Evolutionary conservation across 805 yeast species (phyloP), one percentile per base, ranked within the genome.

Genomic region (Ogataea kodamae): DNA sequence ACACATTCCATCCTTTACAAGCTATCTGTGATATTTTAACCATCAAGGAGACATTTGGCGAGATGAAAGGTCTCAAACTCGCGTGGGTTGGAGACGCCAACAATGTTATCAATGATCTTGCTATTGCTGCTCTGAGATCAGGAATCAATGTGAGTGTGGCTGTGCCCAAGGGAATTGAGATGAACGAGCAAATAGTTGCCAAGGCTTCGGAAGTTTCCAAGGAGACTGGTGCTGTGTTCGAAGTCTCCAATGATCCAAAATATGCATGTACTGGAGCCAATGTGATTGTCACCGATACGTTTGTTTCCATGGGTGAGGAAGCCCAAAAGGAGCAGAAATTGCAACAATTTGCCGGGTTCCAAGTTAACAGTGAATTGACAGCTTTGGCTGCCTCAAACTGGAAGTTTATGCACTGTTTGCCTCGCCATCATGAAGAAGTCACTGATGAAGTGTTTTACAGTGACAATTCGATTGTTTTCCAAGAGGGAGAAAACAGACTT

Each of bases 241-340:
- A 71, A 46, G 53, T 78, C 6, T 71, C 81, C 3, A 78, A 85
- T 46, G 86, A 85, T 50, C 92, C 97, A 3, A 51, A 64, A n/a
- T 67, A 52, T 16, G 96, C 97, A 1, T 74, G 87, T 31, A 67
- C 70, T 34, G 68, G 70, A 46, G 87, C 97, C 4, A 76, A 90
- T 53, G 70, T 92, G 24, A 60, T 92, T 21, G 97, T 90, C 27
- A 92, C 98, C 10, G 98, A 92, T 53, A 92, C 98, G 3, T 92
- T 95, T 78, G 77, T 92, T 15, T 90, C 97, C 1, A 92, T 92
- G 98, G 98, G 98, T 37, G 89, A 92, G 67, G 98, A 92, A 60
- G 65, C 73, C 4, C 89, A 89, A 57, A 84, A 77, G 44, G 67
- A 58, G 30, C 66, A 70, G 37, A 84, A 89, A 44, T 66, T 92